Evolutionary conservation across 2,329 filamentous ascomycete genomes (phyloP).

Genomic region (Verticillium dahliae): DNA sequence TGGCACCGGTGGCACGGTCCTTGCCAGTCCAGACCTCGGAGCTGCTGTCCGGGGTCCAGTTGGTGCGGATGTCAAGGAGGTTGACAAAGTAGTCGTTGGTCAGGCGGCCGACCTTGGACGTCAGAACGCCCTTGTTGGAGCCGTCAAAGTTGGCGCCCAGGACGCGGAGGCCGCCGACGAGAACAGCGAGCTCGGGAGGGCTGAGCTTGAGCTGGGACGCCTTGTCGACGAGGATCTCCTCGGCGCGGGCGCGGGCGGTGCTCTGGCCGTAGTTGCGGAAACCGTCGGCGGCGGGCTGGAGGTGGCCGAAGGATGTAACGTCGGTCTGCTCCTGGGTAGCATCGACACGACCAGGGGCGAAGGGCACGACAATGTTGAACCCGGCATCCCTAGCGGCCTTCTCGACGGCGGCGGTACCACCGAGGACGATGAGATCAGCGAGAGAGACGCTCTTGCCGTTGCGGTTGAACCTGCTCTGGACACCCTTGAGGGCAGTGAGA

Average conservation of each 20-base stretch:
- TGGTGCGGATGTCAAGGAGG: constrained; percentile 60
- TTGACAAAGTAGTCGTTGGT: constrained; percentile 82
- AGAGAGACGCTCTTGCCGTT: constrained; percentile 65
- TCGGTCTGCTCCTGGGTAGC: constrained; percentile 69
- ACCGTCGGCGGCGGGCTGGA: constrained; percentile 65
- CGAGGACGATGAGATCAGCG: constrained; percentile 71
- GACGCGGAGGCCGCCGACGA: constrained; percentile 65
- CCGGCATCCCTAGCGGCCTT: constrained; percentile 53
- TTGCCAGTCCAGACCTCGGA: constrained; percentile 55
- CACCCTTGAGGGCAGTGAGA: constrained; percentile 51
- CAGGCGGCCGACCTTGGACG: constrained; percentile 58
- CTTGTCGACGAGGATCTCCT: constrained; percentile 66
- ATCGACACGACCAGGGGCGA: constrained; percentile 66
- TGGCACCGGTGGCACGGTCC: constrained; percentile 57
- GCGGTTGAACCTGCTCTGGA: constrained; percentile 62
- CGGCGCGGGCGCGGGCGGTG: constrained; percentile 52
- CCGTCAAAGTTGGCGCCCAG: constrained; percentile 67
- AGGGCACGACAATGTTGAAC: constrained; percentile 54
- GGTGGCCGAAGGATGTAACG: constrained; percentile 53
- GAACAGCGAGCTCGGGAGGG: constrained; percentile 62
- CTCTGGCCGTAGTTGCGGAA: constrained; percentile 74
- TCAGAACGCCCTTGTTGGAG: constrained; percentile 61
- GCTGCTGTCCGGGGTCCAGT: constrained; percentile 52
- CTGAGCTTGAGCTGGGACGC: constrained; percentile 66
- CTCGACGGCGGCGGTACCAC: constrained; percentile 62